Base-by-base conservation (phyloP, 805 yeast species). In the Spathaspora arborariae region DNA sequence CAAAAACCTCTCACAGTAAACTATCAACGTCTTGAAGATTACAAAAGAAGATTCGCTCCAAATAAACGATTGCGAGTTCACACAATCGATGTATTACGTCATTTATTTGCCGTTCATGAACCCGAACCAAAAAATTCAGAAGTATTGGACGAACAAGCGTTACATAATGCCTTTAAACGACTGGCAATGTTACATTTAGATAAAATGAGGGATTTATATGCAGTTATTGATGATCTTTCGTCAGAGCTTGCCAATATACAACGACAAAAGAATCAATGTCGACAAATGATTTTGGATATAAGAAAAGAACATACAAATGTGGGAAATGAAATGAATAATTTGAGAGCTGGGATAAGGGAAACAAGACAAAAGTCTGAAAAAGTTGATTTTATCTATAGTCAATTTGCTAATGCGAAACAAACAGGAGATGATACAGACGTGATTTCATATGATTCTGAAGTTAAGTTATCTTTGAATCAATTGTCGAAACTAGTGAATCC, bases 61-160 rank as follows among this genome's bases (percentile, higher is more conserved):
- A 71, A 20, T 50, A 54, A 37, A 59, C 21, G 58, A 33, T 39
- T 70, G 42, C 64, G 24, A 20, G 34, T 40, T 8, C 19, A 40
- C 45, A 66, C 73, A 1, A 42, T 71, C 3, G 76, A 72, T 49
- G 75, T 70, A 15, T 51, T 72, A 13, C 62, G 57, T 41, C 68
- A 65, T 42, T 55, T 67, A 24, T 62, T 70, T 8, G 53, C 54
- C 16, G 54, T 58, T 19, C 67, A 62, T 45, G 54, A 56, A n/a
- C 68, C 72, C 3, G 27, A 18, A 2, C 40, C 42, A 13, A 10
- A 24, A 24, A 44, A 49, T 39, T 55, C 56, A 19, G 48, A 42
- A 13, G 15, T 43, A 4, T 48, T 62, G 3, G 62, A 60, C 33
- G 64, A 62, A 21, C 42, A 51, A 35, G 42, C 53, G 6, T 55